Conservation (phyloP, 768 basidiomycete species). For the Suillus weaverae region DNA sequence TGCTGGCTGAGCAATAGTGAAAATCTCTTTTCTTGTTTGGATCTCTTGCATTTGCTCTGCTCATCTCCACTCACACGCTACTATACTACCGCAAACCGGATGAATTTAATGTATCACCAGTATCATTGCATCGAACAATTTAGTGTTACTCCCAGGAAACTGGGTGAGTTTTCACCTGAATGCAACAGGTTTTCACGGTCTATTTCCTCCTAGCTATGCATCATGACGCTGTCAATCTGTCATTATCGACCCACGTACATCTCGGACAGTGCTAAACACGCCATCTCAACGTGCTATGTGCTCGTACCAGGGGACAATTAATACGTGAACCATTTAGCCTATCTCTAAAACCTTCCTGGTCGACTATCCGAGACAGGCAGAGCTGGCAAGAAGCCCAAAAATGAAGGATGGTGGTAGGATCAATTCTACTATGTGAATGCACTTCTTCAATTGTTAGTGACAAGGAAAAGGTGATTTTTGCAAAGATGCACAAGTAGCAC, state of each 20-base stretch:
- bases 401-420: background rate
- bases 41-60: background rate
- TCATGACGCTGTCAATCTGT: background rate
- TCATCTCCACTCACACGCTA: background rate
- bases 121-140: background rate
- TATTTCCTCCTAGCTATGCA: background rate
- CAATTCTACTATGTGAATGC: background rate
- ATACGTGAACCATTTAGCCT: background rate
- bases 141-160: background rate
- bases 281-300: background rate
- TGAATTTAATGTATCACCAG: background rate
- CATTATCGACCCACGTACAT: background rate
- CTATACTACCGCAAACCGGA: background rate
- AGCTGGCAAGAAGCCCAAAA: background rate
- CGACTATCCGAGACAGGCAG: background rate
- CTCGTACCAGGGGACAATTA: background rate
- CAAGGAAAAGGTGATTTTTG: background rate
- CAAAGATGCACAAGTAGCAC: background rate
- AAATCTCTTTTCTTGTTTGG: background rate
- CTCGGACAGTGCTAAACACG: background rate
- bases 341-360: background rate
- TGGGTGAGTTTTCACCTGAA: background rate
- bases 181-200: background rate
- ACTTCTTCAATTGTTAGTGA: background rate
- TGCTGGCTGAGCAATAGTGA: constrained; percentile 4